A percentile compares a stretch with the other conserved stretches of the same genome.
Evolutionary conservation across 2,329 filamentous ascomycete genomes (phyloP).

Genomic region (Thelonectria blattea): DNA sequence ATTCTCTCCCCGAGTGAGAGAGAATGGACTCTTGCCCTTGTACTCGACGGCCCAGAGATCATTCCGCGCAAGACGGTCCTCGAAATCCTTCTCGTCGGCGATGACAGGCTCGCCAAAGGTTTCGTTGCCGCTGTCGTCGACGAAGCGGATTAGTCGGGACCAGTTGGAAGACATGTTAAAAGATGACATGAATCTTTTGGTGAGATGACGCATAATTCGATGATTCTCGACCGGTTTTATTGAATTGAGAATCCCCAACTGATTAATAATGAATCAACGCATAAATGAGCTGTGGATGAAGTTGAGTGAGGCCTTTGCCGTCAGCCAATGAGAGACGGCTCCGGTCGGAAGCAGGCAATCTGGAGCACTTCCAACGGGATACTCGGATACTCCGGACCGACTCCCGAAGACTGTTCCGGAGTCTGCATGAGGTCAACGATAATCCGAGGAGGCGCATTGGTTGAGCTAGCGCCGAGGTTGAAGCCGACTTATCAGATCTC

Average conservation of each 20-base stretch:
- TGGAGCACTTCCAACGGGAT: neutral
- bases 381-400: neutral
- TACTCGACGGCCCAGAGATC: slow-evolving; percentile 41
- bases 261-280: slow-evolving; percentile 10
- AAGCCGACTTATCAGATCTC: neutral
- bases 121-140: slow-evolving; percentile 41
- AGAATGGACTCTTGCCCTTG: slow-evolving; percentile 38
- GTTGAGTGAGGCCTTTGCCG: neutral
- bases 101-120: slow-evolving; percentile 44
- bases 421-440: neutral
- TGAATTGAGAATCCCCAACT: neutral
- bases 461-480: neutral
- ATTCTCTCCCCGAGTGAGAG: slow-evolving; percentile 36
- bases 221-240: slow-evolving; percentile 10
- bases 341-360: slow-evolving; percentile 32
- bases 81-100: slow-evolving; percentile 36
- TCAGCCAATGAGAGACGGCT: slow-evolving; percentile 27
- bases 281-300: neutral
- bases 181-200: slow-evolving; percentile 14
- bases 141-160: slow-evolving; percentile 44
- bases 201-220: slow-evolving; percentile 14
- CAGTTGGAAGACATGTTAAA: slow-evolving; percentile 37
- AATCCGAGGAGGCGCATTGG: neutral
- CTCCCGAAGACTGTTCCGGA: neutral
- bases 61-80: slow-evolving; percentile 29